Percentiles rank a stretch among this genome's conserved stretches.
Conservation (phyloP, 768 basidiomycete species). For the Leucocoprinus leucothites region DNA sequence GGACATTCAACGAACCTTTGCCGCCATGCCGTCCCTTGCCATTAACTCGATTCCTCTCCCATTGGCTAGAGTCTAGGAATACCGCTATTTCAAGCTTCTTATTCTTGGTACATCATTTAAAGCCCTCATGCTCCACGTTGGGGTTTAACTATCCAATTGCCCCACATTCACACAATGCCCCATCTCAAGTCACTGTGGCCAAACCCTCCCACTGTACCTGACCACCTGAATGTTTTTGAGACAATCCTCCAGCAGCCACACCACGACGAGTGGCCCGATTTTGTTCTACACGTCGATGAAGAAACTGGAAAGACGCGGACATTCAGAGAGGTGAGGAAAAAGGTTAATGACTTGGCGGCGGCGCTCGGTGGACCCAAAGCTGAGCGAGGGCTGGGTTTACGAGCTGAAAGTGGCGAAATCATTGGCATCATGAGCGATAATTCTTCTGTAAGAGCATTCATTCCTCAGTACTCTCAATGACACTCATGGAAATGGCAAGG, state of each 20-base stretch:
- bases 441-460: constrained; percentile 44
- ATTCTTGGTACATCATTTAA: neutral
- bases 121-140: neutral
- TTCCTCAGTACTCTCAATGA: too few relatives aligned
- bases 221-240: constrained; percentile 55
- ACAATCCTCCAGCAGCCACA: constrained; percentile 51
- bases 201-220: constrained; percentile 37
- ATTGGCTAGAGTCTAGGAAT: neutral
- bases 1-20: too few relatives aligned
- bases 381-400: constrained; percentile 55
- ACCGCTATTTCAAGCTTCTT: neutral
- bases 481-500: constrained; percentile 18
- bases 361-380: constrained; percentile 42
- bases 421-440: constrained; percentile 71
- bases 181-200: constrained; percentile 55
- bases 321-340: constrained; percentile 47
- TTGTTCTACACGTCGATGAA: constrained; percentile 51
- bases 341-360: constrained; percentile 51
- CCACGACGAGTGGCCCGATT: constrained; percentile 52
- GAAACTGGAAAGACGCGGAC: constrained; percentile 43
- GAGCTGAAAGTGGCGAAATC: constrained; percentile 45
- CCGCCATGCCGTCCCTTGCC: neutral
- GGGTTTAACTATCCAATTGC: neutral
- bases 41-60: neutral
- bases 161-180: constrained; percentile 32